These are phyloP conservation scores for Hyphopichia khmerensis DNA, from an alignment of 1,139 yeast species.

Conservation along the genomic window DNA sequence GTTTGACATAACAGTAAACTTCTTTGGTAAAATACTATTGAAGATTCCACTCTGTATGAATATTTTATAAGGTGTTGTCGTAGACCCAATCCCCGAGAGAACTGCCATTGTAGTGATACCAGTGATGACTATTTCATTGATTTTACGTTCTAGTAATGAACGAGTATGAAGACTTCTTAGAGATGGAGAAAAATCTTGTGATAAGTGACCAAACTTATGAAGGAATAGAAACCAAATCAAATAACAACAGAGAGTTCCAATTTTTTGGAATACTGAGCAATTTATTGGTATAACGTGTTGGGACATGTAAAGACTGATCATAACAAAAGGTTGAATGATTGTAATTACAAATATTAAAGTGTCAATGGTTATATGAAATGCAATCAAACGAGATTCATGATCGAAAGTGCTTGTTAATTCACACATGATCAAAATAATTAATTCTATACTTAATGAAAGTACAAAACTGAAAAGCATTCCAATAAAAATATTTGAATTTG, in stretches of 20 bases:
- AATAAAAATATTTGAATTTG: slow-evolving; percentile 12
- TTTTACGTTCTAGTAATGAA: slow-evolving; percentile 37
- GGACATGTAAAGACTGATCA: slow-evolving; percentile 29
- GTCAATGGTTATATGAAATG: slow-evolving; percentile 34
- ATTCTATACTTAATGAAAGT: slow-evolving; percentile 30
- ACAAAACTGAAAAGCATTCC: slow-evolving; percentile 30
- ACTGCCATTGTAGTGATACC: slow-evolving; percentile 74
- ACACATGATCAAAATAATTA: slow-evolving; percentile 37
- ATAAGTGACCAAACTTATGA: slow-evolving; percentile 36
- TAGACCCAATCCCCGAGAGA: slow-evolving; percentile 73
- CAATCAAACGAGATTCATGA: slow-evolving; percentile 19
- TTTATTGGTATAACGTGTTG: slow-evolving; percentile 24
- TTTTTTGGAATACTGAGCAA: slow-evolving; percentile 5
- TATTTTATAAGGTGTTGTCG: slow-evolving; percentile 54
- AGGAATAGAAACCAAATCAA: slow-evolving; percentile 34
- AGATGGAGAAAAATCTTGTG: slow-evolving; percentile 25
- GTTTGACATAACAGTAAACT: not conserved
- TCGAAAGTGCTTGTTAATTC: slow-evolving; percentile 30
- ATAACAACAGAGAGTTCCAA: slow-evolving; percentile 14
- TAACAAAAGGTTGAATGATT: slow-evolving; percentile 32
- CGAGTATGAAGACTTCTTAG: slow-evolving; percentile 12
- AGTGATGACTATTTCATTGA: slow-evolving; percentile 63
- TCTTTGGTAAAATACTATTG: not conserved
- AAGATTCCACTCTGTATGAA: slow-evolving; percentile 5
- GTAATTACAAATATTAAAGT: slow-evolving; percentile 31